Conservation (phyloP, 345 rosid genomes). For the Aquilaria yunnanensis region DNA sequence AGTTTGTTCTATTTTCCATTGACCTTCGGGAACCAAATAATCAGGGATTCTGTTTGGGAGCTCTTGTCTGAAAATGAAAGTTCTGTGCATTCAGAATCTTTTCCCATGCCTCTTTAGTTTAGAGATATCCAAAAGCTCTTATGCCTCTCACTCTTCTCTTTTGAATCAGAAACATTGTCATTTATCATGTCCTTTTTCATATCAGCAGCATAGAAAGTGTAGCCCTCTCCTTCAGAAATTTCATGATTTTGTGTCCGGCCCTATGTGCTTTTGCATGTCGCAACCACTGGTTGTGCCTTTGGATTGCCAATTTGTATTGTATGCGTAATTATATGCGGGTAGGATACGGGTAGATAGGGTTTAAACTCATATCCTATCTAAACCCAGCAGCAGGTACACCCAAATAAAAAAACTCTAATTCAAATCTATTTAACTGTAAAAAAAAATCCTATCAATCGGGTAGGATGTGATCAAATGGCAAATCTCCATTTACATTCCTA, state of each 20-base stretch:
- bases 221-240: constrained; percentile 83
- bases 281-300: constrained; percentile 80
- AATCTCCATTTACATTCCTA: too few relatives aligned
- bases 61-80: constrained; percentile 34
- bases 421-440: too few relatives aligned
- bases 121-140: constrained; percentile 39
- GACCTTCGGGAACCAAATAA: constrained; percentile 57
- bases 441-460: too few relatives aligned
- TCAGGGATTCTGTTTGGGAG: constrained; percentile 22
- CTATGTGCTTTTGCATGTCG: constrained; percentile 83
- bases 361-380: too few relatives aligned
- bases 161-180: constrained; percentile 63
- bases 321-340: too few relatives aligned
- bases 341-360: too few relatives aligned
- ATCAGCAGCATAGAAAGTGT: constrained; percentile 55
- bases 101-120: constrained; percentile 51
- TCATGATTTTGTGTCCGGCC: constrained; percentile 88
- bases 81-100: constrained; percentile 48
- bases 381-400: too few relatives aligned
- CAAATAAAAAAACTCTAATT: too few relatives aligned
- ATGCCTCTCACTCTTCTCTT: constrained; percentile 38
- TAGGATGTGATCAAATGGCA: too few relatives aligned
- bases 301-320: constrained; percentile 54
- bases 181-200: constrained; percentile 60
- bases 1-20: constrained; percentile 80